Evolutionary conservation across 768 basidiomycete species (phyloP).

Genomic region (Termitomyces sp.): DNA sequence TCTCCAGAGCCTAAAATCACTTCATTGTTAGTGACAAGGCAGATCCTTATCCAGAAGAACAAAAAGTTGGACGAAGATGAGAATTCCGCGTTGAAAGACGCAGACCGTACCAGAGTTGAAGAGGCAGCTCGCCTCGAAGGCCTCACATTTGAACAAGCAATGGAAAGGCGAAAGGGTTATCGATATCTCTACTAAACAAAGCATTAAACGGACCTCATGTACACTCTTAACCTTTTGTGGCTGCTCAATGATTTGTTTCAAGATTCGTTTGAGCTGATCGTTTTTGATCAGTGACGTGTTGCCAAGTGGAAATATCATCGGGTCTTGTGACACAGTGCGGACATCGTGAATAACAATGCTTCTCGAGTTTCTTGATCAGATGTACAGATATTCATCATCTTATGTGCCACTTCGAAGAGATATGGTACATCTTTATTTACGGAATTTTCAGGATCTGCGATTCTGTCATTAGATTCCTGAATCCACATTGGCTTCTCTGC

Average conservation of each 20-base stretch:
- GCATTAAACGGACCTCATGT: neutral
- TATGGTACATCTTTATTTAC: too few relatives aligned
- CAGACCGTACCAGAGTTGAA: conserved; percentile 44
- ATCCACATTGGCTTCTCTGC: neutral
- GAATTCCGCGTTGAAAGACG: conserved; percentile 33
- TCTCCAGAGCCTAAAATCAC: neutral
- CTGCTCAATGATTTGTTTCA: too few relatives aligned
- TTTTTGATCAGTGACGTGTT: neutral
- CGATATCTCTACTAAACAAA: conserved; percentile 46
- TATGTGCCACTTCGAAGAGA: too few relatives aligned
- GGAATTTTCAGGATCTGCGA: neutral
- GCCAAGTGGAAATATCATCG: neutral
- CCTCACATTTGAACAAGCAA: conserved; percentile 53
- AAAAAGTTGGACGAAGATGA: conserved; percentile 45
- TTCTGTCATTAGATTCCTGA: neutral
- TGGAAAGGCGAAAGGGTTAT: conserved; percentile 51
- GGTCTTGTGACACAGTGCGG: neutral
- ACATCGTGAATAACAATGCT: neutral
- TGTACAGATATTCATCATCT: too few relatives aligned
- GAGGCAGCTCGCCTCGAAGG: conserved; percentile 57
- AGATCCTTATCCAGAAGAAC: conserved; percentile 49
- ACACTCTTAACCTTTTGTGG: neutral
- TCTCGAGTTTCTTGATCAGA: neutral
- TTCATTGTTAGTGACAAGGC: conserved; percentile 28
- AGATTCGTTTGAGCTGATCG: too few relatives aligned